These are phyloP conservation scores for Rubroshorea leprosula DNA, from an alignment of 345 rosid genomes.

Conservation along the genomic window DNA sequence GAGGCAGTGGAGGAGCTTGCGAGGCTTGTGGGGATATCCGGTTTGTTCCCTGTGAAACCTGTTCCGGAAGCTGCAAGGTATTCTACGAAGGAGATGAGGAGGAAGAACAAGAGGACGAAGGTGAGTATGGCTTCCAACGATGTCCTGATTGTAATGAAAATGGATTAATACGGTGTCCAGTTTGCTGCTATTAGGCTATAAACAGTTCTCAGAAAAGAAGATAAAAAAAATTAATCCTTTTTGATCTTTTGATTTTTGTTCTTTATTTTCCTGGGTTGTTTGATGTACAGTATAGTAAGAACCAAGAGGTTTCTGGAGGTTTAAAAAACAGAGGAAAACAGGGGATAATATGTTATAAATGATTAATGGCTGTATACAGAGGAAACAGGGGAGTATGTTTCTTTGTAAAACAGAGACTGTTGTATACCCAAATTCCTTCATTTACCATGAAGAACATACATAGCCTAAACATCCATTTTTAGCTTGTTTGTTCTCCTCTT, in stretches of 20 bases:
- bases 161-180: constrained; percentile 76
- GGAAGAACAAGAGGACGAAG: constrained; percentile 20
- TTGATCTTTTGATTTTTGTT: background rate
- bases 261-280: constrained; percentile 11
- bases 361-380: too few relatives aligned
- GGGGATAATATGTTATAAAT: constrained; percentile 11
- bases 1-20: constrained; percentile 42
- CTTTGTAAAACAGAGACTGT: too few relatives aligned
- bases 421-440: too few relatives aligned
- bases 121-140: constrained; percentile 60
- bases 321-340: constrained; percentile 4
- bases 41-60: constrained; percentile 89
- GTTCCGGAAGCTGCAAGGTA: constrained; percentile 89
- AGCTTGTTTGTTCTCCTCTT: too few relatives aligned
- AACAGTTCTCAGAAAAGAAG: too few relatives aligned
- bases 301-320: too few relatives aligned
- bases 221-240: background rate
- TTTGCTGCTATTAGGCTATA: constrained; percentile 58
- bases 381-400: too few relatives aligned
- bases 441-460: too few relatives aligned
- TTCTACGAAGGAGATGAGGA: constrained; percentile 41
- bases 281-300: constrained; percentile 36
- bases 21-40: constrained; percentile 87
- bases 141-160: constrained; percentile 97
- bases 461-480: too few relatives aligned